Conservation (phyloP, 2,329 filamentous ascomycete genomes). For the Cercospora beticola region DNA sequence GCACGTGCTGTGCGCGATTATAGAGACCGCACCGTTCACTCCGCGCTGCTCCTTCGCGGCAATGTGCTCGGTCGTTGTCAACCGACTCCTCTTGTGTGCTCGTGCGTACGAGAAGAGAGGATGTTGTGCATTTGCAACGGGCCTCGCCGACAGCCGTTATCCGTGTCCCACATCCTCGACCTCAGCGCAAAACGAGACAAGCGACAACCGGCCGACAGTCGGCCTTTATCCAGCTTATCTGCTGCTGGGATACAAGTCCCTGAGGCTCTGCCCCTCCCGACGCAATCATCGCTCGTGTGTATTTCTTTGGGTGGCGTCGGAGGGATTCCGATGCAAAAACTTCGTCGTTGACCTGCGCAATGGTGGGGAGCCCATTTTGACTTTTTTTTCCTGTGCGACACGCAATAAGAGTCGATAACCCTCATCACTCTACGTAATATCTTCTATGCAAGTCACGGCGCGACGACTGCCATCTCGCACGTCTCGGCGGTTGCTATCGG, state of each 20-base stretch:
- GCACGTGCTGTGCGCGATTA: neutral
- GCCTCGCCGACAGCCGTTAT: neutral
- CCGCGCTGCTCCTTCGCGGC: neutral
- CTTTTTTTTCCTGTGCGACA: conserved; percentile 8
- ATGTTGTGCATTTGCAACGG: neutral
- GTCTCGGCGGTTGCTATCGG: conserved; percentile 10
- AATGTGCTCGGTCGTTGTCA: neutral
- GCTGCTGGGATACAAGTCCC: neutral
- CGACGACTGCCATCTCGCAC: conserved; percentile 2
- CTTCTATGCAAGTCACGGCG: conserved; percentile 2
- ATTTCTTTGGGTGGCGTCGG: conserved; percentile 1
- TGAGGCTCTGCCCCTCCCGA: conserved; percentile 2
- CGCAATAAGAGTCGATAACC: neutral
- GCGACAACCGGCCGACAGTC: neutral
- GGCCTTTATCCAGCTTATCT: neutral
- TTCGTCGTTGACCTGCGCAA: conserved; percentile 4
- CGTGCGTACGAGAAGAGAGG: neutral
- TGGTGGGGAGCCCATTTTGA: conserved; percentile 9
- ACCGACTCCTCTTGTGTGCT: neutral
- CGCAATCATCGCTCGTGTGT: neutral
- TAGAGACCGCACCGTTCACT: neutral
- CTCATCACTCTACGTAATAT: neutral
- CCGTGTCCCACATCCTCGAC: neutral
- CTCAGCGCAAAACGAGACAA: neutral
- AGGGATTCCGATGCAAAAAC: neutral